Evolutionary conservation across 129 eudicot genomes (phyloP).

Genomic region (Gnaphalium uliginosum): DNA sequence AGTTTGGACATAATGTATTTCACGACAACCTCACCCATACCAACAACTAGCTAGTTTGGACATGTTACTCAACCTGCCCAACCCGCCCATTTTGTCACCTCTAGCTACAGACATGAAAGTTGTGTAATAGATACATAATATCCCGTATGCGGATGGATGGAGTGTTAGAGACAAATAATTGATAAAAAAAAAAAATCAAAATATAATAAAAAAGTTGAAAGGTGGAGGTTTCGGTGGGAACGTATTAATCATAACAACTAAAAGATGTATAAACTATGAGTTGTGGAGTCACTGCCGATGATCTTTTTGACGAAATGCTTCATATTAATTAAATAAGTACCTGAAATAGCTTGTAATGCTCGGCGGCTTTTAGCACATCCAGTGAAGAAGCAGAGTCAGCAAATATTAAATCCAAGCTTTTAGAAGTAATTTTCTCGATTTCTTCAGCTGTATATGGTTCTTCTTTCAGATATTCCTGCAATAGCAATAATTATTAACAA

Average conservation of each 20-base stretch:
- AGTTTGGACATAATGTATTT: neutral
- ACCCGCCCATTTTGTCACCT: neutral
- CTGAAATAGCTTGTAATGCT: conserved; percentile 59
- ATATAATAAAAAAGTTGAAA: neutral
- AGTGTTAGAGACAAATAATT: neutral
- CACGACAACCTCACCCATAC: neutral
- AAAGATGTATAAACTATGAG: neutral
- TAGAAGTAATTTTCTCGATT: conserved; percentile 58
- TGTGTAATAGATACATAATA: neutral
- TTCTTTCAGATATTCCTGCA: conserved; percentile 59
- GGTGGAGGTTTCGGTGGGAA: neutral
- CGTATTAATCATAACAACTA: neutral
- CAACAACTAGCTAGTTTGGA: neutral
- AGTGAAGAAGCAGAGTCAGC: conserved; percentile 67
- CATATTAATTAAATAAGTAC: conserved; percentile 23
- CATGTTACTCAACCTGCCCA: neutral
- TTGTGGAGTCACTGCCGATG: neutral
- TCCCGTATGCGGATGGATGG: neutral
- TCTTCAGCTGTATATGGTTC: conserved; percentile 74
- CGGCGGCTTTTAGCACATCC: conserved; percentile 81
- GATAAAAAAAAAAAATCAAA: neutral
- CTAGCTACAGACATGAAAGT: neutral
- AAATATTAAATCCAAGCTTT: conserved; percentile 52
- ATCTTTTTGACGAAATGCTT: conserved; percentile 11
- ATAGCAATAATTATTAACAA: neutral